phyloP scores from a whole-genome alignment of 306 rosid genomes.

The Urtica urens region DNA sequence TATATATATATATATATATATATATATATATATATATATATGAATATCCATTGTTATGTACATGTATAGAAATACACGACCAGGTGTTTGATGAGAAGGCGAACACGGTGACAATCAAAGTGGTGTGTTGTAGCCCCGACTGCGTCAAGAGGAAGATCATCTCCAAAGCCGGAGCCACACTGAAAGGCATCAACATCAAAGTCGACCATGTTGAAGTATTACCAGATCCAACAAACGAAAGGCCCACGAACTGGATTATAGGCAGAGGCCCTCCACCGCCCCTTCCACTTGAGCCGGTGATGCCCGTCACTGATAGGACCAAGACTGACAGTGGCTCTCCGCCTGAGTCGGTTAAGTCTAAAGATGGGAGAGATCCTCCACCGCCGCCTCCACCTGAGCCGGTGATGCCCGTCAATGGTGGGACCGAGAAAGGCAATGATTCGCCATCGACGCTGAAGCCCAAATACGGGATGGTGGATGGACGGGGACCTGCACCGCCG shows the following conservation, averaged over 20 bases:
- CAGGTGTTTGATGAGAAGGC: constrained; percentile 48
- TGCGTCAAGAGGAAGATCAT: constrained; percentile 53
- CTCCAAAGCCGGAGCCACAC: constrained; percentile 39
- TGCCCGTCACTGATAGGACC: not conserved
- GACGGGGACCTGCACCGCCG: no score
- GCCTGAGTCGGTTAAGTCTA: no score
- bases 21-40: no score
- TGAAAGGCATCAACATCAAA: constrained; percentile 55
- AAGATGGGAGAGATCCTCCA: no score
- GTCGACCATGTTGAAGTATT: constrained; percentile 29
- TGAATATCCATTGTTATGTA: constrained; percentile 14
- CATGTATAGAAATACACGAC: constrained; percentile 72
- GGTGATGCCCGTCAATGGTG: not conserved
- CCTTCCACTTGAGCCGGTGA: no score
- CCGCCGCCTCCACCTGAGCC: no score
- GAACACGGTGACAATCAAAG: constrained; percentile 47
- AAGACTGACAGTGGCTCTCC: no score
- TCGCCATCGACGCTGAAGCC: constrained; percentile 7
- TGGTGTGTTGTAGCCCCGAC: constrained; percentile 72
- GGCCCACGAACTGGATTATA: constrained; percentile 36
- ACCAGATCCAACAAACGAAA: constrained; percentile 19
- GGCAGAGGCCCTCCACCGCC: no score
- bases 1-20: no score
- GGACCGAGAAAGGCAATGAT: constrained; percentile 12
- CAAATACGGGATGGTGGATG: no score